phyloP scores from a whole-genome alignment of 768 basidiomycete genomes.

The Cytidiella melzeri region DNA sequence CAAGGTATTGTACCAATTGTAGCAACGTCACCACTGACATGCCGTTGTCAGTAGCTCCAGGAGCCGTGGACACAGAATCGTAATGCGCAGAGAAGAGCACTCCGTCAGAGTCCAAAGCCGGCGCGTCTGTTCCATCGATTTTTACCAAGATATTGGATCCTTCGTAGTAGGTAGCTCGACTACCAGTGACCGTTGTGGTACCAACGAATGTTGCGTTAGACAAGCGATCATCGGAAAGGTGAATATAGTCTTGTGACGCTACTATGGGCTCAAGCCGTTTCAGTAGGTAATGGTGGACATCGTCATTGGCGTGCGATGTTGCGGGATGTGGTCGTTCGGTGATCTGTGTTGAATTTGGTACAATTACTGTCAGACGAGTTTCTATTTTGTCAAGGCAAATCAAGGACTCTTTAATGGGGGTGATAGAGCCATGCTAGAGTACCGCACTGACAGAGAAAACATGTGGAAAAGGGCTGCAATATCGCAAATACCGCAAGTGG shows the following conservation, averaged over 20 bases:
- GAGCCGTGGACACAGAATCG: constrained; percentile 72
- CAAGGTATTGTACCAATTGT: constrained; percentile 48
- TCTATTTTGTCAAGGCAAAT: too few relatives aligned
- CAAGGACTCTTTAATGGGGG: too few relatives aligned
- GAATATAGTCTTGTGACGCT: constrained; percentile 36
- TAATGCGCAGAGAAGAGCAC: constrained; percentile 79
- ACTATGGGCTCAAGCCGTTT: constrained; percentile 44
- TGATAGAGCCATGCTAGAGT: too few relatives aligned
- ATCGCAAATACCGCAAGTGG: too few relatives aligned
- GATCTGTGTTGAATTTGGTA: too few relatives aligned
- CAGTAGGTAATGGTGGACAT: constrained; percentile 55
- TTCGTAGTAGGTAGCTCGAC: constrained; percentile 47
- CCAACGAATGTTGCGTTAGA: constrained; percentile 41
- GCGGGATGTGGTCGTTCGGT: constrained; percentile 69
- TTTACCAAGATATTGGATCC: constrained; percentile 64
- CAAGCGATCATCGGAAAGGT: constrained; percentile 43
- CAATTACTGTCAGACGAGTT: too few relatives aligned
- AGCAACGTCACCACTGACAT: constrained; percentile 65
- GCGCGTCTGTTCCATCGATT: constrained; percentile 44
- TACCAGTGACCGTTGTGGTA: neutral
- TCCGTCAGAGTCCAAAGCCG: constrained; percentile 26
- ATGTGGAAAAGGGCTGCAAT: too few relatives aligned
- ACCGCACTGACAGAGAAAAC: too few relatives aligned
- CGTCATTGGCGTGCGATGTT: constrained; percentile 71
- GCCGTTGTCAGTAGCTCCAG: constrained; percentile 74